A percentile compares a stretch with the other conserved stretches of the same genome.
Evolutionary conservation across 192 early-diverging fungal genomes (phyloP).

Genomic region (Coemansia sp.): DNA sequence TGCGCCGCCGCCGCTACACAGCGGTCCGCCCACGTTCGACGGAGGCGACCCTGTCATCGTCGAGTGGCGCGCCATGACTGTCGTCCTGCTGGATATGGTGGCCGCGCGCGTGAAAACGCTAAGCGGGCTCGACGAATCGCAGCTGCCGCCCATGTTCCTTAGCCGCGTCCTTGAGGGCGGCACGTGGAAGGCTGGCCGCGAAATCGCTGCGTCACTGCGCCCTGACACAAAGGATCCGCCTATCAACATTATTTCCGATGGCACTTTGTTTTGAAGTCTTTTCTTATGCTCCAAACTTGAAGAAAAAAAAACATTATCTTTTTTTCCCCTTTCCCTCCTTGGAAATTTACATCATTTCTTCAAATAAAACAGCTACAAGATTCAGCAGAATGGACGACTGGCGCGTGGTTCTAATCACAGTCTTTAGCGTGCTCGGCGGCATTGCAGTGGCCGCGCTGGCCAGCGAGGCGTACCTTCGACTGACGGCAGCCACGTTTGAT

Average conservation of each 20-base stretch:
- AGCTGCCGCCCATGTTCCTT: constrained; percentile 64
- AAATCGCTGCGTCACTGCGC: constrained; percentile 75
- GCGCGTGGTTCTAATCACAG: constrained; percentile 29
- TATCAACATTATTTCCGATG: constrained; percentile 84
- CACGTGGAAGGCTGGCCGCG: constrained; percentile 93
- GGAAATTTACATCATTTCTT: too few relatives aligned
- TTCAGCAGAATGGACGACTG: constrained; percentile 38
- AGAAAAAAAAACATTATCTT: too few relatives aligned
- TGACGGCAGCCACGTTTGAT: constrained; percentile 26
- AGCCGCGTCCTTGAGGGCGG: constrained; percentile 89
- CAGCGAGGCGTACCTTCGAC: constrained; percentile 20
- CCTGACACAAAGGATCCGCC: constrained; percentile 85
- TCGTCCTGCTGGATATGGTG: constrained; percentile 74
- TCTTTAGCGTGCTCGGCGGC: constrained; percentile 27
- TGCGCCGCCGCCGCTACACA: constrained; percentile 15
- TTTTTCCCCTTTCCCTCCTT: too few relatives aligned
- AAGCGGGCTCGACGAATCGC: constrained; percentile 37
- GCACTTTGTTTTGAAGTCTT: constrained; percentile 82
- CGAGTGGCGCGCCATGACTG: constrained; percentile 93
- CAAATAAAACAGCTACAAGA: too few relatives aligned
- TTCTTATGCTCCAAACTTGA: too few relatives aligned
- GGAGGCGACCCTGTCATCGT: constrained; percentile 79
- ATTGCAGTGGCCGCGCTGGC: constrained; percentile 13
- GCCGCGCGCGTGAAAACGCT: constrained; percentile 62
- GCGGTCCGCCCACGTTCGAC: constrained; percentile 68